phyloP scores from a whole-genome alignment of 768 basidiomycete species.

The Amanita thiersii region DNA sequence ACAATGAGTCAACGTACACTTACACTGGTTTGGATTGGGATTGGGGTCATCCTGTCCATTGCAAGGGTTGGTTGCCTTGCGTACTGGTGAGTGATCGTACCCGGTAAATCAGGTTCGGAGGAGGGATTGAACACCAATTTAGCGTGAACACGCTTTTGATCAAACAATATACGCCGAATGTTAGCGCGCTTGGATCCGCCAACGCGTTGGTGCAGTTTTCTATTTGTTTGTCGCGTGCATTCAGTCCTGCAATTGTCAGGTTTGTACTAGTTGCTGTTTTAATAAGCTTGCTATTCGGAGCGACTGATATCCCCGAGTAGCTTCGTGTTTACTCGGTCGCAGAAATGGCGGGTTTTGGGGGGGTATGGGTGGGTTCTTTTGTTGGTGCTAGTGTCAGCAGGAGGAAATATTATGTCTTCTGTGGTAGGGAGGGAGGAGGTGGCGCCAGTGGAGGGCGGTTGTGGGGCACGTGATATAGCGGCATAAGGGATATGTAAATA shows the following conservation, averaged over 20 bases:
- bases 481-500: not conserved
- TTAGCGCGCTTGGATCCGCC: slow-evolving; percentile 43
- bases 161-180: slow-evolving; percentile 38
- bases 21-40: slow-evolving; percentile 38
- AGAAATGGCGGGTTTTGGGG: slow-evolving; percentile 10
- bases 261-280: slow-evolving; percentile 14
- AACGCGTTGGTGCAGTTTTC: slow-evolving; percentile 51
- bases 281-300: not conserved
- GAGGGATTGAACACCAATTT: not conserved
- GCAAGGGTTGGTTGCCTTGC: slow-evolving; percentile 35
- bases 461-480: not conserved
- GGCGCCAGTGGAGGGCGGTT: too few species aligned
- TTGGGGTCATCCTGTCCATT: slow-evolving; percentile 30
- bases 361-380: slow-evolving; percentile 20
- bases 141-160: slow-evolving; percentile 48
- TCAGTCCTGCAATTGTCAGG: slow-evolving; percentile 51
- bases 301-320: slow-evolving; percentile 12
- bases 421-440: slow-evolving; percentile 13
- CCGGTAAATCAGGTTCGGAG: not conserved
- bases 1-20: slow-evolving; percentile 11
- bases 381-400: slow-evolving; percentile 15
- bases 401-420: slow-evolving; percentile 15
- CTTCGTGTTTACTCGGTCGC: slow-evolving; percentile 15
- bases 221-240: slow-evolving; percentile 48
- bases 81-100: slow-evolving; percentile 36